A percentile compares a stretch with the other conserved stretches of the same genome.
phyloP scores from a whole-genome alignment of 768 basidiomycete genomes.

The Tulasnella sp. region DNA sequence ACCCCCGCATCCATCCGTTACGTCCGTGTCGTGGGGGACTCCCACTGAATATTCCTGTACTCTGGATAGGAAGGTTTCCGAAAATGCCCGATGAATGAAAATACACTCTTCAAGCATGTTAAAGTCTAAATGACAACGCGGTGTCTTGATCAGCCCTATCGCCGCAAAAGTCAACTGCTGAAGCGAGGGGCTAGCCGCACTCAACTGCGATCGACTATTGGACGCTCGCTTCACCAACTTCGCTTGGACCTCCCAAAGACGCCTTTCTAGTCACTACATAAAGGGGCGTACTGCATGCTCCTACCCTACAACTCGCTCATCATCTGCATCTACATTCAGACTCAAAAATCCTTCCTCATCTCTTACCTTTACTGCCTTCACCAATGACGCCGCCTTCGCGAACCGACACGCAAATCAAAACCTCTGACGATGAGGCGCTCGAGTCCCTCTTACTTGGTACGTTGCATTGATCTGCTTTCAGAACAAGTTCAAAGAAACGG shows the following conservation, averaged over 20 bases:
- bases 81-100: not conserved
- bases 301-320: not conserved
- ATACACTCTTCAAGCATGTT: not conserved
- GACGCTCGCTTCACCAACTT: not conserved
- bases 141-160: not conserved
- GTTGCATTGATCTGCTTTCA: not conserved
- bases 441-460: conserved; percentile 3
- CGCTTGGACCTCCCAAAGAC: not conserved
- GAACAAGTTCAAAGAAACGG: not conserved
- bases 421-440: not conserved
- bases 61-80: not conserved
- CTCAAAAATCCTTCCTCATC: not conserved
- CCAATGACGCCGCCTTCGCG: not conserved
- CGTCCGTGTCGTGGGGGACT: too few relatives aligned
- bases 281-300: not conserved
- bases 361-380: not conserved
- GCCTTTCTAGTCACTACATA: not conserved
- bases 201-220: not conserved
- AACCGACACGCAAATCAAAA: not conserved
- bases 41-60: too few relatives aligned
- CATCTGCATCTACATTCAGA: not conserved
- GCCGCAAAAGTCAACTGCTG: not conserved
- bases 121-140: not conserved
- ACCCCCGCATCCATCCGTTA: too few relatives aligned
- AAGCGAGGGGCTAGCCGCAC: not conserved